phyloP scores from a whole-genome alignment of 2,329 filamentous ascomycete species.

The Colletotrichum chlorophyti region DNA sequence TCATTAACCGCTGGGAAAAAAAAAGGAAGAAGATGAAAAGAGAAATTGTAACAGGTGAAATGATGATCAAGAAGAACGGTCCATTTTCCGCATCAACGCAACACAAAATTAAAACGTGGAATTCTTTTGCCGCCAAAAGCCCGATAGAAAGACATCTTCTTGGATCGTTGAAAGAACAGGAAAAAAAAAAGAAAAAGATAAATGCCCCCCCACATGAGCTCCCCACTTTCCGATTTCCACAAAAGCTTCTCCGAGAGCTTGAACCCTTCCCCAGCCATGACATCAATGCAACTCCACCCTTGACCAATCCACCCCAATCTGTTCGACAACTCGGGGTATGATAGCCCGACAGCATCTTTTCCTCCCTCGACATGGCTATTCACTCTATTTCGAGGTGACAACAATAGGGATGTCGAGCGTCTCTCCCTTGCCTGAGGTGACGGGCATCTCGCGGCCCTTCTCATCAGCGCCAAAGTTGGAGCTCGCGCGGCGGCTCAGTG shows the following conservation, averaged over 20 bases:
- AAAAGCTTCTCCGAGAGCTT: constrained; percentile 3
- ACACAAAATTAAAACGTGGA: no score
- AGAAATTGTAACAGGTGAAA: no score
- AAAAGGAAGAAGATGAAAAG: no score
- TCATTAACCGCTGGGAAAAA: no score
- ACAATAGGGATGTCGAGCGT: constrained; percentile 18
- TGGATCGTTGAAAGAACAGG: no score
- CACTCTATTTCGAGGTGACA: constrained; percentile 18
- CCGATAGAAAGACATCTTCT: no score
- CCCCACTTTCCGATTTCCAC: constrained; percentile 10
- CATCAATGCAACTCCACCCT: constrained; percentile 15
- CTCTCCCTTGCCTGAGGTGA: constrained; percentile 16
- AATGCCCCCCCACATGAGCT: constrained; percentile 11
- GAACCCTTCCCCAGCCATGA: background rate
- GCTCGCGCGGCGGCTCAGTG: constrained; percentile 26
- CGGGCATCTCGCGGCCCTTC: constrained; percentile 26
- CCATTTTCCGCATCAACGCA: no score
- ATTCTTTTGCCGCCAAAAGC: no score
- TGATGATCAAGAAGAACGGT: no score
- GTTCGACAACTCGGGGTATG: constrained; percentile 7
- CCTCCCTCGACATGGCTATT: no score
- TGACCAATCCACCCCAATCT: constrained; percentile 2
- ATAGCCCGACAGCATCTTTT: background rate
- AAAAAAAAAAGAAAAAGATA: no score
- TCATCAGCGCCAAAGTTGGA: constrained; percentile 26